Evolutionary conservation across 495 filamentous ascomycete genomes (phyloP).

Genomic region (Penicillium arizonense): DNA sequence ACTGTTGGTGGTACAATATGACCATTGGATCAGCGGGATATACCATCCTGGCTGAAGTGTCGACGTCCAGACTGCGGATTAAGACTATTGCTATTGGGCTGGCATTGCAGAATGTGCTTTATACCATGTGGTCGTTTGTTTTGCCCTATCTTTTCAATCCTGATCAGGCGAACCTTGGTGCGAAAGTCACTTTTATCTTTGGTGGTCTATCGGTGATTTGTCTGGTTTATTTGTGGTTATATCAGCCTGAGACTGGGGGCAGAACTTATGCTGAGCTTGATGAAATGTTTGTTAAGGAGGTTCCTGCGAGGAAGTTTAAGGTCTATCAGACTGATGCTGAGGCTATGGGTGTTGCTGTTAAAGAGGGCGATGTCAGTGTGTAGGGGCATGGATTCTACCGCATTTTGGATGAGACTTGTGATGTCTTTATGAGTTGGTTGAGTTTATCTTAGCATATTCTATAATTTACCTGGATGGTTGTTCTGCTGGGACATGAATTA

Average conservation of each 20-base stretch:
- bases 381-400: background rate
- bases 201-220: conserved; percentile 14
- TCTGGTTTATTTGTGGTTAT: conserved; percentile 18
- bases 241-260: conserved; percentile 14
- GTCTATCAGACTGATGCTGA: conserved; percentile 12
- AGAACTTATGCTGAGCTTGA: conserved; percentile 16
- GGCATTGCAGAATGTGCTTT: conserved; percentile 24
- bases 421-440: too few relatives aligned
- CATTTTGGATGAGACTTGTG: too few relatives aligned
- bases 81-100: conserved; percentile 33
- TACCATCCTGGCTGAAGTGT: conserved; percentile 25
- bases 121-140: conserved; percentile 30
- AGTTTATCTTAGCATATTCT: too few relatives aligned
- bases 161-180: conserved; percentile 11
- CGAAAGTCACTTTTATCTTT: conserved; percentile 23
- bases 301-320: conserved; percentile 17
- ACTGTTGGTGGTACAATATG: conserved; percentile 27
- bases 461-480: background rate
- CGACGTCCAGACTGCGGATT: conserved; percentile 26
- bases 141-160: conserved; percentile 13
- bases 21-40: conserved; percentile 33
- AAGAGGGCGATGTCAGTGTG: background rate
- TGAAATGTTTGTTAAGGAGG: conserved; percentile 18
- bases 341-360: conserved; percentile 12
- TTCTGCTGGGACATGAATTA: background rate